These are phyloP conservation scores for Fusarium irregulare DNA, from an alignment of 2,329 filamentous ascomycete genomes.

Conservation along the genomic window DNA sequence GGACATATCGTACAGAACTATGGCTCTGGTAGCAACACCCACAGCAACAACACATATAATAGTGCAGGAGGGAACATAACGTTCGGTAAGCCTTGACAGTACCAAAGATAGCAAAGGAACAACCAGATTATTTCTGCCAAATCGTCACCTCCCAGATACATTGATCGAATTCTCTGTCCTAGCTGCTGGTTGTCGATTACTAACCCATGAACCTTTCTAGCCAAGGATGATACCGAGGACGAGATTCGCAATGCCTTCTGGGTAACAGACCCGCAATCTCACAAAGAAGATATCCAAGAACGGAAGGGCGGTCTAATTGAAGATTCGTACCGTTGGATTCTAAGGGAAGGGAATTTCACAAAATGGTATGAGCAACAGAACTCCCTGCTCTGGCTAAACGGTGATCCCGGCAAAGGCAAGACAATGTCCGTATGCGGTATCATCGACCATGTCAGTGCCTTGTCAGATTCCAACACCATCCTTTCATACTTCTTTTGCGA, in stretches of 20 bases:
- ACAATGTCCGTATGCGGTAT: not conserved
- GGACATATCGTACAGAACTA: not conserved
- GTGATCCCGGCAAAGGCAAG: not conserved
- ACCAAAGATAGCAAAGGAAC: not conserved
- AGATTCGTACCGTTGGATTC: not conserved
- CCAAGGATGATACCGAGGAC: accelerated
- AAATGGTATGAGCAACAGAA: not conserved
- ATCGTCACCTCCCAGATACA: accelerated
- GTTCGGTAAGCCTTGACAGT: not conserved
- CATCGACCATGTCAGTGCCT: not conserved
- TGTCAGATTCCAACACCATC: no score
- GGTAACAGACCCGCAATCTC: not conserved
- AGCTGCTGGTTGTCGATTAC: accelerated
- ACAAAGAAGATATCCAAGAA: not conserved
- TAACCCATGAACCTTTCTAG: accelerated
- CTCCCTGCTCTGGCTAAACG: accelerated
- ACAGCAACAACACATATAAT: no score
- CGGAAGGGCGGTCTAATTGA: accelerated
- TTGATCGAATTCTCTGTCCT: accelerated
- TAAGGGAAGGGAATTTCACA: accelerated
- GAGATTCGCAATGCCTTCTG: not conserved
- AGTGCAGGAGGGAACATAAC: no score
- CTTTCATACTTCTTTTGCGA: not conserved
- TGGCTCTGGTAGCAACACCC: no score
- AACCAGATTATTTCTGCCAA: accelerated